A percentile compares a stretch with the other conserved stretches of the same genome.
Conservation (phyloP, 768 basidiomycete species). For the Auricularia sp. region DNA sequence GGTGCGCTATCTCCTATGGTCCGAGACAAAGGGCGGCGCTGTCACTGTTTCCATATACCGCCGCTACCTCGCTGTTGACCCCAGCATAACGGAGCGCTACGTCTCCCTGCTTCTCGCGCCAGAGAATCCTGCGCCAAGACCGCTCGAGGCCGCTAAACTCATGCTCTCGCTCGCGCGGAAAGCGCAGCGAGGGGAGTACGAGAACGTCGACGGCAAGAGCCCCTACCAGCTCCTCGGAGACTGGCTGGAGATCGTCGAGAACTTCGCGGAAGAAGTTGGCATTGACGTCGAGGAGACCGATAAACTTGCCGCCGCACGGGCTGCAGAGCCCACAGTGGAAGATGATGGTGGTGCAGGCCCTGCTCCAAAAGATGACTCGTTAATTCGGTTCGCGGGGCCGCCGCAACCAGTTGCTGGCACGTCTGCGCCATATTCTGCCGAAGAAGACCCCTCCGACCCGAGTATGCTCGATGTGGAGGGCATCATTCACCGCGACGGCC, state of each 20-base stretch:
- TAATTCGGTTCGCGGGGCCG: constrained; percentile 65
- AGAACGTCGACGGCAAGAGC: constrained; percentile 86
- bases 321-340: constrained; percentile 22
- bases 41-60: constrained; percentile 77
- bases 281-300: constrained; percentile 71
- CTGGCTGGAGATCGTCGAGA: constrained; percentile 86
- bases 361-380: constrained; percentile 45
- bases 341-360: constrained; percentile 11
- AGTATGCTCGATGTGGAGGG: constrained; percentile 76
- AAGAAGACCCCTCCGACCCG: constrained; percentile 67
- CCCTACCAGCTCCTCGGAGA: constrained; percentile 90
- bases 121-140: constrained; percentile 50
- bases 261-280: constrained; percentile 86
- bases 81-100: constrained; percentile 71
- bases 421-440: constrained; percentile 55
- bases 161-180: constrained; percentile 75
- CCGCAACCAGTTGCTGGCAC: constrained; percentile 45
- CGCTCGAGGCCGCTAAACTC: constrained; percentile 89
- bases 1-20: constrained; percentile 88
- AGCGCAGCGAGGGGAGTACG: constrained; percentile 73
- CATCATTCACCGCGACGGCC: constrained; percentile 77
- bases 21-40: constrained; percentile 70
- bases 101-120: constrained; percentile 53
- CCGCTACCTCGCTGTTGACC: constrained; percentile 78
- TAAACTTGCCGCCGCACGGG: constrained; percentile 30